phyloP scores from a whole-genome alignment of 805 yeast species.

The Wilhelminamyces savonicus region DNA sequence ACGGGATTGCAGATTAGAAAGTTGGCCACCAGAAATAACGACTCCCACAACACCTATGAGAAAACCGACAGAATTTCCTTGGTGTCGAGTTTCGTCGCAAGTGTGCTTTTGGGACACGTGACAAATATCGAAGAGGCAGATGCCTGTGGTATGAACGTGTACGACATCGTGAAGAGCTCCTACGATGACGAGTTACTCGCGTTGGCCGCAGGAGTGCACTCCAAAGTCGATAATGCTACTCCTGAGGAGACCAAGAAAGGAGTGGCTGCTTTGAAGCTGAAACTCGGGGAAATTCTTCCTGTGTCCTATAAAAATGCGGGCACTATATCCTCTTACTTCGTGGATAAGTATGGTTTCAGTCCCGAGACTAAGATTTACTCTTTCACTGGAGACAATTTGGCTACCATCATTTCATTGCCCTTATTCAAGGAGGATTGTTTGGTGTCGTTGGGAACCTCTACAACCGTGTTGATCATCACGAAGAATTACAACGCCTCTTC shows the following conservation, averaged over 20 bases:
- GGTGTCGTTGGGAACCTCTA: slow-evolving; percentile 85
- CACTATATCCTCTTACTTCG: slow-evolving; percentile 53
- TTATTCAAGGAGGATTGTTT: slow-evolving; percentile 69
- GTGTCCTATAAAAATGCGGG: slow-evolving; percentile 49
- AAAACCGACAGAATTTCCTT: slow-evolving; percentile 60
- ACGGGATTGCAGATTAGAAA: slow-evolving; percentile 91
- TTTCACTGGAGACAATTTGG: slow-evolving; percentile 88
- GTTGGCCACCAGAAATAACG: slow-evolving; percentile 47
- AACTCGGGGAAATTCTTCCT: slow-evolving; percentile 50
- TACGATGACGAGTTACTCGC: slow-evolving; percentile 55
- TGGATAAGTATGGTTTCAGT: slow-evolving; percentile 56
- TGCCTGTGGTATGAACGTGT: slow-evolving; percentile 90
- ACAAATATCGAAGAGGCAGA: slow-evolving; percentile 73
- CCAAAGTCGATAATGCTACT: slow-evolving; percentile 30
- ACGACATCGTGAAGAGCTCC: slow-evolving; percentile 54
- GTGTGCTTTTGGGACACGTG: slow-evolving; percentile 60
- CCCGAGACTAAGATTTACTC: slow-evolving; percentile 57
- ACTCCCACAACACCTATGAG: slow-evolving; percentile 37
- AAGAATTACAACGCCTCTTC: slow-evolving; percentile 72
- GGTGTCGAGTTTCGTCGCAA: slow-evolving; percentile 73
- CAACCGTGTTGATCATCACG: slow-evolving; percentile 79
- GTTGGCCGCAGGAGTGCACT: slow-evolving; percentile 47
- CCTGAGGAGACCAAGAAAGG: slow-evolving; percentile 17
- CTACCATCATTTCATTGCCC: slow-evolving; percentile 81
- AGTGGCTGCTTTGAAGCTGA: slow-evolving; percentile 35